Percentiles rank a stretch among this genome's conserved stretches.
Evolutionary conservation across 2,329 filamentous ascomycete species (phyloP).

Genomic region (Arachnomyces sp.): DNA sequence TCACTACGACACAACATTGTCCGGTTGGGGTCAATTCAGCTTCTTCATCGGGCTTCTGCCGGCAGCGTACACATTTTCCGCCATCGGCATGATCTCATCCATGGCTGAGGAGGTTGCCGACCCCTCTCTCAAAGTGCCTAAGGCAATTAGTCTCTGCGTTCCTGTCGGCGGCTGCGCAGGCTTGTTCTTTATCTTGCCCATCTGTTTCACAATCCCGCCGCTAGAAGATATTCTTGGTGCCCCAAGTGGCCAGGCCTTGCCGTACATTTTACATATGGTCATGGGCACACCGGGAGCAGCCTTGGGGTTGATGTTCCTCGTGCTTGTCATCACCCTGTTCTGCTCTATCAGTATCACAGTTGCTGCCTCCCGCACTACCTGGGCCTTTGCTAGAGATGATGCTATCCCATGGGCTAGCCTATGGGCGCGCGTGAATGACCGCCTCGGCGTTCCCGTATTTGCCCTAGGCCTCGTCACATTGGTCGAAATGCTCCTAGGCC

Average conservation of each 20-base stretch:
- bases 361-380: constrained; percentile 42
- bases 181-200: constrained; percentile 50
- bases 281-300: constrained; percentile 40
- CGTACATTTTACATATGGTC: no score
- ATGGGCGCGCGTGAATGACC: constrained; percentile 29
- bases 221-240: constrained; percentile 38
- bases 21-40: constrained; percentile 53
- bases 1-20: constrained; percentile 49
- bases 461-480: constrained; percentile 38
- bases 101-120: constrained; percentile 56
- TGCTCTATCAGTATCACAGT: constrained; percentile 48
- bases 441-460: constrained; percentile 34
- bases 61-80: constrained; percentile 51
- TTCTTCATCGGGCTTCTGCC: constrained; percentile 58
- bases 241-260: constrained; percentile 43
- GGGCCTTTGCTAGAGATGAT: constrained; percentile 41
- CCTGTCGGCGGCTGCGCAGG: constrained; percentile 49
- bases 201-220: constrained; percentile 45
- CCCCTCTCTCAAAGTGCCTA: constrained; percentile 46
- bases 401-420: constrained; percentile 35
- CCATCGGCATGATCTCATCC: constrained; percentile 55
- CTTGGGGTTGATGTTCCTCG: constrained; percentile 43
- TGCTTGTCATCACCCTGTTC: constrained; percentile 45
- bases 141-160: constrained; percentile 45
- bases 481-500: constrained; percentile 42